Evolutionary conservation across 352 stramenopile genomes (phyloP).

Genomic region (Pythium brachiatum): DNA sequence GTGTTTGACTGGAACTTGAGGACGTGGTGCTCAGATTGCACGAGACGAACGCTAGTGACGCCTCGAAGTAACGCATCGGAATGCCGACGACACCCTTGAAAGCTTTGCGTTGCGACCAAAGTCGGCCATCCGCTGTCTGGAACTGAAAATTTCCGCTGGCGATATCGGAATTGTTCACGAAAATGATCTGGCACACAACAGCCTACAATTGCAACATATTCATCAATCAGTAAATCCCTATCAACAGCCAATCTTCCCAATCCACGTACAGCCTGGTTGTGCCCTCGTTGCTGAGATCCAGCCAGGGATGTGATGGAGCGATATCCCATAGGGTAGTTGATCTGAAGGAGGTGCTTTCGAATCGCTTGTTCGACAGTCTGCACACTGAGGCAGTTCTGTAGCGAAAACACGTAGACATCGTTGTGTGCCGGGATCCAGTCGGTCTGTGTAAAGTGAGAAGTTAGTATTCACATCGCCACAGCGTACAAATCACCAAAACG

Average conservation of each 20-base stretch:
- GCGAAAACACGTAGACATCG: conserved; percentile 82
- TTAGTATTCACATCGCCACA: background rate
- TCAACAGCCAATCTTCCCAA: conserved; percentile 3
- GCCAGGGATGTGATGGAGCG: conserved; percentile 78
- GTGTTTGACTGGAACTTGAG: conserved; percentile 22
- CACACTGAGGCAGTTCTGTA: conserved; percentile 72
- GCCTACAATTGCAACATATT: conserved; percentile 30
- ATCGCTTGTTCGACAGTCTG: conserved; percentile 67
- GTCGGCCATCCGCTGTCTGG: conserved; percentile 55
- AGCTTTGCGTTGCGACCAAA: conserved; percentile 73
- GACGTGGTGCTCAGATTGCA: conserved; percentile 57
- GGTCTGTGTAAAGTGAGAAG: conserved; percentile 20
- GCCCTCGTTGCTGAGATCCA: conserved; percentile 49
- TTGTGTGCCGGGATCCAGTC: conserved; percentile 75
- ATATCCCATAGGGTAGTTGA: conserved; percentile 80
- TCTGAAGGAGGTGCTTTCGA: conserved; percentile 62
- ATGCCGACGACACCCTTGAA: conserved; percentile 80
- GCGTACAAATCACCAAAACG: background rate
- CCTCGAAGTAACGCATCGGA: conserved; percentile 80
- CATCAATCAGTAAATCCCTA: background rate
- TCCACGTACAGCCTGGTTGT: conserved; percentile 56
- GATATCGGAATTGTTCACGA: conserved; percentile 83
- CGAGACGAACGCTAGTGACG: conserved; percentile 81
- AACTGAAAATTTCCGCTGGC: conserved; percentile 79
- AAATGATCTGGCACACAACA: conserved; percentile 79